Evolutionary conservation across 2,329 filamentous ascomycete species (phyloP).

Genomic region (Xylariaceae sp.): DNA sequence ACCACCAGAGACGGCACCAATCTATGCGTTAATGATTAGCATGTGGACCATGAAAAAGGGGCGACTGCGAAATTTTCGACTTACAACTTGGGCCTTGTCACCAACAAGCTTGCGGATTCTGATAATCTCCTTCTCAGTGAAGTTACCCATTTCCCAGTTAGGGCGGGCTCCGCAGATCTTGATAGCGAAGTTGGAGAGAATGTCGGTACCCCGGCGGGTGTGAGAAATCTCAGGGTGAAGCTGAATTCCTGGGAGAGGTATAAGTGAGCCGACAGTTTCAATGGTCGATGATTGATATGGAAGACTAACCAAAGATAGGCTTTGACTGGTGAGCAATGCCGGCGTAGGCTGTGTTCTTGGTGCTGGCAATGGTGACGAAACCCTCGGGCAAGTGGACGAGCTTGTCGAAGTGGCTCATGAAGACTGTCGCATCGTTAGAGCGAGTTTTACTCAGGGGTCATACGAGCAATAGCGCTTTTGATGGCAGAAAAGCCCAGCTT

Average conservation of each 20-base stretch:
- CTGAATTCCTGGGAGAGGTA: slow-evolving; percentile 54
- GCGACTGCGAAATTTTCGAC: background rate
- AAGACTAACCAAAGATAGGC: slow-evolving; percentile 57
- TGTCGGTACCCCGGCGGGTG: slow-evolving; percentile 23
- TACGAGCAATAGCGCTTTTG: background rate
- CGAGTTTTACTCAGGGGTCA: background rate
- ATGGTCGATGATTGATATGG: background rate
- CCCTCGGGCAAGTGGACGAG: slow-evolving; percentile 65
- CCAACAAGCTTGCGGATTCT: slow-evolving; percentile 81
- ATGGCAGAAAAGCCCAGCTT: background rate
- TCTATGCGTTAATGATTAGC: slow-evolving; percentile 25
- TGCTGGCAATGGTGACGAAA: slow-evolving; percentile 70
- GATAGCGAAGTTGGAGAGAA: slow-evolving; percentile 69
- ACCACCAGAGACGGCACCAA: slow-evolving; percentile 74
- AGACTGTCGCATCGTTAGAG: slow-evolving; percentile 39
- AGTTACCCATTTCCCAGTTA: slow-evolving; percentile 83
- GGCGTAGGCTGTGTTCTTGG: slow-evolving; percentile 71
- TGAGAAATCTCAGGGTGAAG: slow-evolving; percentile 76
- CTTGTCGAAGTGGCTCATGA: slow-evolving; percentile 91
- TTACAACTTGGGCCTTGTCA: slow-evolving; percentile 66
- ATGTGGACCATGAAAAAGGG: background rate
- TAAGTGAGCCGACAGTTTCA: slow-evolving; percentile 4
- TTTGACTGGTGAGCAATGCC: slow-evolving; percentile 68
- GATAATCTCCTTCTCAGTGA: slow-evolving; percentile 72
- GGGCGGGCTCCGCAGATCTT: slow-evolving; percentile 71